Base-by-base conservation (phyloP, 208 protist species). In the Acanthamoeba castellanii region DNA sequence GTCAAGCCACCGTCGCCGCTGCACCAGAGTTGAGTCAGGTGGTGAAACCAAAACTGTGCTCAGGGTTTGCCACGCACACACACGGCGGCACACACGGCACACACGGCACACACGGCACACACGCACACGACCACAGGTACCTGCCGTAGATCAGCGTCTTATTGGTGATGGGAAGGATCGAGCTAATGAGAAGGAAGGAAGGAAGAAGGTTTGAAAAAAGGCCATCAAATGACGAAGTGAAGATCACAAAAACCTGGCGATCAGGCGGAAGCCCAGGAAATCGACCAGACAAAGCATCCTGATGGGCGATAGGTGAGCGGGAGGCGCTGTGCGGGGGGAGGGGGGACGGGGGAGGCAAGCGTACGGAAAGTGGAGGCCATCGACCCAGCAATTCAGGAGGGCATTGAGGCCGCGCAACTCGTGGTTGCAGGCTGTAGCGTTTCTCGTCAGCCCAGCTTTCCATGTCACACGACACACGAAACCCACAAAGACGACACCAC, bases 261-360 rank as follows among this genome's bases (percentile, higher is more conserved):
- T 94, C 14, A 96, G 61, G n/a, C 92, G 37, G 52, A 95, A 96
- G 6, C 95, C 95, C 81, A 93, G 59, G 66, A 95, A 95, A 20
- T 95, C 92, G 27, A 96, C 37, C 18, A 84, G 22, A 45, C 34
- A 45, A 0, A 84, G 22, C 74, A 84, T 72, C 66, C 66, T 72
- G 59, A 11, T 25, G 5, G 16, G 57, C 20, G 13, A 18, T 18
- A 57, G 52, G 52, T 57, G 52, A 57, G 52, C 52, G 16, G 7
- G 0, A 20, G 9, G 52, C 0, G 9, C 18, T 57, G 16, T 57
- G 52, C 18, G 52, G 52, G 52, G 52, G 18, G 25, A 1, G 3
- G 61, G 52, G 52, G 52, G 52, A 20, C 0, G 2, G 16, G 61
- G 61, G 61, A 57, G 14, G 68, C 14, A 13, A 16, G 82, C 20